Conservation (phyloP, 139 green algal species). For the Ettlia oleoabundans region DNA sequence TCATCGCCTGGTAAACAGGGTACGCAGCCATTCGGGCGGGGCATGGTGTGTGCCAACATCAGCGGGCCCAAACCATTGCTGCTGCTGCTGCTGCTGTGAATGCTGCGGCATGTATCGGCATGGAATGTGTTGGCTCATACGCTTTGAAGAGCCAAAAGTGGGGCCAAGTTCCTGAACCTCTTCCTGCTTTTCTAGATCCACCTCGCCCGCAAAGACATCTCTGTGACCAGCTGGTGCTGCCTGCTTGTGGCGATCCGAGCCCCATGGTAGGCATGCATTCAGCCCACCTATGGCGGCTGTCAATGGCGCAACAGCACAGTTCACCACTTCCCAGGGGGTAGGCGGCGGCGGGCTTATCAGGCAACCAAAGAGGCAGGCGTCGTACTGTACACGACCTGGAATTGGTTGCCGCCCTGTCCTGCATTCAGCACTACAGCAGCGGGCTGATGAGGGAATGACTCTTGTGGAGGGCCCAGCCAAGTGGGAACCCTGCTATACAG, state of each 20-base stretch:
- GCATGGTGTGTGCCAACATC: background rate
- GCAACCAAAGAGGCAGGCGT: conserved; percentile 19
- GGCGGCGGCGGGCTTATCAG: background rate
- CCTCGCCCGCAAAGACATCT: no score
- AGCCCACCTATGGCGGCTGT: background rate
- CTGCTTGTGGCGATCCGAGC: background rate
- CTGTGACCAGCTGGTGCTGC: background rate
- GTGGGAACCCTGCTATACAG: background rate
- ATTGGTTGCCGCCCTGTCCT: conserved; percentile 15
- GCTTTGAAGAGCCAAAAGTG: no score
- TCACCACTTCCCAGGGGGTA: background rate
- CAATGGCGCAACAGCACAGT: background rate
- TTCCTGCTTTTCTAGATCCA: background rate
- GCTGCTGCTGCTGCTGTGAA: background rate
- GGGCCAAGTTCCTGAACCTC: background rate
- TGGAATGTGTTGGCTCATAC: no score
- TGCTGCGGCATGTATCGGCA: background rate
- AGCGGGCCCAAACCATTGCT: background rate
- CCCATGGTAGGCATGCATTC: conserved; percentile 13
- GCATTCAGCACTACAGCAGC: background rate
- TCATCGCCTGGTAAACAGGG: conserved; percentile 3
- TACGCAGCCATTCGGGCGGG: background rate
- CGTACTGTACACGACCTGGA: background rate
- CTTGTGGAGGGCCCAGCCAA: background rate
- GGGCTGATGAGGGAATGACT: background rate